Evolutionary conservation across 2,329 filamentous ascomycete genomes (phyloP).

Genomic region (Cladosporium sp.): DNA sequence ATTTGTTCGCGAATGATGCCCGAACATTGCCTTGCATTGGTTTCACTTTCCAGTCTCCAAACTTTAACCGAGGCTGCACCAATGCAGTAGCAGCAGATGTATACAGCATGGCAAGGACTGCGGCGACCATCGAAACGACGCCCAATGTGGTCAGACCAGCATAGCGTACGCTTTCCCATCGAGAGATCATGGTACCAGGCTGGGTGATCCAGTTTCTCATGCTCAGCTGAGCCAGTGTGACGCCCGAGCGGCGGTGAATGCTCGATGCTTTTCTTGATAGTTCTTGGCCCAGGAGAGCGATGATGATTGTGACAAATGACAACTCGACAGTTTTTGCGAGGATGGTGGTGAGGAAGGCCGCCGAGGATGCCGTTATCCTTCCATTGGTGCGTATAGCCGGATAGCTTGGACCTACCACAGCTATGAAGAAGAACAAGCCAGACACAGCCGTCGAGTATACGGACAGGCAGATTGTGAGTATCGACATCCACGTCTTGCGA

Average conservation of each 20-base stretch:
- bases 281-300: conserved; percentile 68
- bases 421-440: conserved; percentile 59
- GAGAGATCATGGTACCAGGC: conserved; percentile 61
- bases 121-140: conserved; percentile 56
- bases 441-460: conserved; percentile 60
- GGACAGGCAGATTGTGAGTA: conserved; percentile 40
- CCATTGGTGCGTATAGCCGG: conserved; percentile 49
- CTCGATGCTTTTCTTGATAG: conserved; percentile 63
- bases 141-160: conserved; percentile 61
- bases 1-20: conserved; percentile 57
- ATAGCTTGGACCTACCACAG: conserved; percentile 57
- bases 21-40: conserved; percentile 52
- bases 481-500: conserved; percentile 41
- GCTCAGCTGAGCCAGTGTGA: conserved; percentile 69
- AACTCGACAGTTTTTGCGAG: conserved; percentile 72
- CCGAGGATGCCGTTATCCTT: conserved; percentile 54
- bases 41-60: conserved; percentile 46
- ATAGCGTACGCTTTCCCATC: conserved; percentile 59
- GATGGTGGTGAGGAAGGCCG: conserved; percentile 60
- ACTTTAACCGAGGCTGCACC: conserved; percentile 65
- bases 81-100: conserved; percentile 70
- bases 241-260: conserved; percentile 46
- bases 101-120: conserved; percentile 64
- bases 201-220: conserved; percentile 64
- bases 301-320: conserved; percentile 70